Conservation (phyloP, 805 yeast genomes). For the Lachancea lanzarotensis region DNA sequence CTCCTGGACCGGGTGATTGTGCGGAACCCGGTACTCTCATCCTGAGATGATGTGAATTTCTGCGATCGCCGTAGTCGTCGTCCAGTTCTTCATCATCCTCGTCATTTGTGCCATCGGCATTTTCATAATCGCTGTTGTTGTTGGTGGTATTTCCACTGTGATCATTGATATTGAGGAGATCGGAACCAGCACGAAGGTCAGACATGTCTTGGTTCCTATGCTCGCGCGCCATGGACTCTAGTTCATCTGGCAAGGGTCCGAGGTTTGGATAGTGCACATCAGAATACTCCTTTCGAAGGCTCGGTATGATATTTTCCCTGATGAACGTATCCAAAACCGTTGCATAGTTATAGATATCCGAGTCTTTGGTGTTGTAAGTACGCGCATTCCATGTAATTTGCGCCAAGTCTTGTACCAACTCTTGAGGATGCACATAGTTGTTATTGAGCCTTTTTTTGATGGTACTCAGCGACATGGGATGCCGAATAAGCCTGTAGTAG, state of each 20-base stretch:
- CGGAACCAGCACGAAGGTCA: conserved; percentile 2
- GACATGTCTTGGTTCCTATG: conserved; percentile 6
- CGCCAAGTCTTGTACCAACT: conserved; percentile 68
- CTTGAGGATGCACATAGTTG: conserved; percentile 54
- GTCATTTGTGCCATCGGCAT: conserved; percentile 12
- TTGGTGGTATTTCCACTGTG: conserved; percentile 13
- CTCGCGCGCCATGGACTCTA: conserved; percentile 8
- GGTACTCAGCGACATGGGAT: conserved; percentile 77
- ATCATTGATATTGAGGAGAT: conserved; percentile 3
- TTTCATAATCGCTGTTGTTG: conserved; percentile 12
- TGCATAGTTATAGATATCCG: conserved; percentile 63
- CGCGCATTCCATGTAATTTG: conserved; percentile 90
- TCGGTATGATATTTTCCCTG: conserved; percentile 33
- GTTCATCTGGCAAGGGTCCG: conserved; percentile 60
- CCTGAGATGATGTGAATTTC: conserved; percentile 11
- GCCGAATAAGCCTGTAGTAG: conserved; percentile 69
- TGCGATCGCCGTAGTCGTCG: conserved; percentile 9
- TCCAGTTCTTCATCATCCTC: conserved; percentile 13
- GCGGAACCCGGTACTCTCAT: conserved; percentile 9
- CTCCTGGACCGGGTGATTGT: conserved; percentile 5
- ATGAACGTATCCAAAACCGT: conserved; percentile 41
- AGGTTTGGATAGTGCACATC: conserved; percentile 41
- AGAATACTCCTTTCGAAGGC: conserved; percentile 30
- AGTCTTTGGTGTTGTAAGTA: conserved; percentile 66
- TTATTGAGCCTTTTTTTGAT: conserved; percentile 57